Evolutionary conservation across 1,284 basidiomycete species (phyloP).

Genomic region (Spongispora temasekensis): DNA sequence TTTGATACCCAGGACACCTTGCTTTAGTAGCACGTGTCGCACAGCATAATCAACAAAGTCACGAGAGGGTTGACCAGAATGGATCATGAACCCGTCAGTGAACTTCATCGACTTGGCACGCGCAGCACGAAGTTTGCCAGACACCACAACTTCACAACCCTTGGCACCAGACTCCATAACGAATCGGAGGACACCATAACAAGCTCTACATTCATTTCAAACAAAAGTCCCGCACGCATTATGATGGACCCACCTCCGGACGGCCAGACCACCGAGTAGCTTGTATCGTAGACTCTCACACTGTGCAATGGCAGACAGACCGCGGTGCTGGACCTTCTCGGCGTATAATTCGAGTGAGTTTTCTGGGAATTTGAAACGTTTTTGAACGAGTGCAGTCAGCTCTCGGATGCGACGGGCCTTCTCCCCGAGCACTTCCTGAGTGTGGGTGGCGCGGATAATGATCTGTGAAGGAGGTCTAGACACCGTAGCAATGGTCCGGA

Average conservation of each 20-base stretch:
- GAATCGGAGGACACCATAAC: slow-evolving; percentile 99
- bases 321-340: slow-evolving; percentile 99
- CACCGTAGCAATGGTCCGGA: slow-evolving; percentile 3
- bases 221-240: not conserved
- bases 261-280: slow-evolving; percentile 98
- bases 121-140: slow-evolving; percentile 99
- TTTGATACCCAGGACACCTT: slow-evolving; percentile 99
- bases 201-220: slow-evolving; percentile 64
- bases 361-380: slow-evolving; percentile 99
- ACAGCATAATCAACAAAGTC: slow-evolving; percentile 99
- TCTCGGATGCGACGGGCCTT: slow-evolving; percentile 99
- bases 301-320: slow-evolving; percentile 98
- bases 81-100: slow-evolving; percentile 99
- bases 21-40: slow-evolving; percentile 96
- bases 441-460: slow-evolving; percentile 99
- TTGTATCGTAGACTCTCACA: slow-evolving; percentile 99
- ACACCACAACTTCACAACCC: slow-evolving; percentile 99
- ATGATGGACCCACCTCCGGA: slow-evolving; percentile 73
- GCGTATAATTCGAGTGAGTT: slow-evolving; percentile 99
- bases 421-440: slow-evolving; percentile 99
- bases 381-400: slow-evolving; percentile 97
- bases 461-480: slow-evolving; percentile 56
- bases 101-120: slow-evolving; percentile 99
- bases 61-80: slow-evolving; percentile 97
- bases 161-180: slow-evolving; percentile 99